Conservation (phyloP, 768 basidiomycete genomes). For the Tylopilus plumbeoviolaceoides region DNA sequence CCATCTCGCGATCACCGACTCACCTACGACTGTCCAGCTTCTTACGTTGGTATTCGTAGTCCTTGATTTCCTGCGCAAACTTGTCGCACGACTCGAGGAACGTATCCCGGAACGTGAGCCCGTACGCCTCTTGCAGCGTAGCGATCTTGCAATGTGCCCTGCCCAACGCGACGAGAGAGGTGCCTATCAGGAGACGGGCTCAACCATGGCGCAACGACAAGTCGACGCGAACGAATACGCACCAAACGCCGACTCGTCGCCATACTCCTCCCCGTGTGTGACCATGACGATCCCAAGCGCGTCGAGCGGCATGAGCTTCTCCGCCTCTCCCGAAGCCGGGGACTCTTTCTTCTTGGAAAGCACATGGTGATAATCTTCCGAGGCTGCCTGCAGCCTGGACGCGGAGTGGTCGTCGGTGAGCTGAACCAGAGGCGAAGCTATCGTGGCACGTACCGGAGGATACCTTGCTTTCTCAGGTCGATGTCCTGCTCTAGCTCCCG, state of each 20-base stretch:
- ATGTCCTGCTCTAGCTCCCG: constrained; percentile 80
- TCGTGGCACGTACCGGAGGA: constrained; percentile 53
- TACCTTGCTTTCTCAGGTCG: constrained; percentile 71
- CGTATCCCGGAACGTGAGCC: constrained; percentile 66
- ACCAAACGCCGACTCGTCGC: constrained; percentile 74
- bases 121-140: constrained; percentile 78
- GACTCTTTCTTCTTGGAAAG: constrained; percentile 75
- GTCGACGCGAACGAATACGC: constrained; percentile 14
- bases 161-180: constrained; percentile 70
- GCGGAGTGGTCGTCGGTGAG: background rate
- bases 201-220: background rate
- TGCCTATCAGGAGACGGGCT: constrained; percentile 40
- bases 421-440: no score
- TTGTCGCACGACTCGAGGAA: constrained; percentile 64
- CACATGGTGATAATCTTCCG: constrained; percentile 62
- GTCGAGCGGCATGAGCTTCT: constrained; percentile 75
- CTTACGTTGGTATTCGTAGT: constrained; percentile 77
- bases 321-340: constrained; percentile 54
- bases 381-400: constrained; percentile 64
- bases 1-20: constrained; percentile 10
- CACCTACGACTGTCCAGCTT: constrained; percentile 85
- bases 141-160: constrained; percentile 84
- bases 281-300: constrained; percentile 85
- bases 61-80: constrained; percentile 73
- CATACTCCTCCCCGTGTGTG: constrained; percentile 76